Evolutionary conservation across 805 yeast species (phyloP).

Genomic region (Clavispora phyllophila): DNA sequence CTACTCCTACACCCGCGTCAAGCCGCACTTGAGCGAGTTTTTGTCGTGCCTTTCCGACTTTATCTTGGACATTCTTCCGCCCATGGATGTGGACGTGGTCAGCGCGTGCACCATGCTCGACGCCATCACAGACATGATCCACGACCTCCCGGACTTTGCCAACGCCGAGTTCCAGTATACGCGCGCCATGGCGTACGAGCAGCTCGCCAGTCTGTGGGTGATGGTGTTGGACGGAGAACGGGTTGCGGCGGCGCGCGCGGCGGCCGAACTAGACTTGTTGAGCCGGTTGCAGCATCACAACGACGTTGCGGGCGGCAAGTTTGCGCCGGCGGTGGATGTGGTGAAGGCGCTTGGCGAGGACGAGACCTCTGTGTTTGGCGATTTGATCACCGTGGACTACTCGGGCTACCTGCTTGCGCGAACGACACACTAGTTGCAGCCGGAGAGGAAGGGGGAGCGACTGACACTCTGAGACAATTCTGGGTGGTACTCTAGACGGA

Average conservation of each 20-base stretch:
- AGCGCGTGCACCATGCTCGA: conserved; percentile 59
- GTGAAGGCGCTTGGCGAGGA: conserved; percentile 21
- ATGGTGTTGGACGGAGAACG: conserved; percentile 33
- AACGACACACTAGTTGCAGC: conserved; percentile 26
- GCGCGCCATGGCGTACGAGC: conserved; percentile 53
- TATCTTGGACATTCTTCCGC: conserved; percentile 67
- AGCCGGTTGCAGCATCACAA: conserved; percentile 43
- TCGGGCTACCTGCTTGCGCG: conserved; percentile 34
- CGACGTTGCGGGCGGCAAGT: conserved; percentile 36
- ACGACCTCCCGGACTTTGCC: conserved; percentile 61
- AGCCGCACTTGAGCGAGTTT: conserved; percentile 63
- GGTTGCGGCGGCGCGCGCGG: conserved; percentile 23
- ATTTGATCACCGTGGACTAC: conserved; percentile 40
- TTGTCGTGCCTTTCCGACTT: conserved; percentile 69
- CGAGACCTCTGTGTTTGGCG: conserved; percentile 9
- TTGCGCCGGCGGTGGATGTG: conserved; percentile 41
- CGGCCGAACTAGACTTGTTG: conserved; percentile 35
- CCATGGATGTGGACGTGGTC: conserved; percentile 51
- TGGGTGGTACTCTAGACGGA: too few relatives aligned
- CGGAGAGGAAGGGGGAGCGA: too few relatives aligned
- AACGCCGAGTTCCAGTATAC: conserved; percentile 51
- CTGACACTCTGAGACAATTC: too few relatives aligned
- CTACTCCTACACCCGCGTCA: conserved; percentile 71
- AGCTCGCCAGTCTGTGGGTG: conserved; percentile 58
- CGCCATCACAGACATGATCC: conserved; percentile 54